Evolutionary conservation across 192 early-diverging fungal species (phyloP), one percentile per base, ranked within the genome.

Genomic region (Rhizophagus clarus): DNA sequence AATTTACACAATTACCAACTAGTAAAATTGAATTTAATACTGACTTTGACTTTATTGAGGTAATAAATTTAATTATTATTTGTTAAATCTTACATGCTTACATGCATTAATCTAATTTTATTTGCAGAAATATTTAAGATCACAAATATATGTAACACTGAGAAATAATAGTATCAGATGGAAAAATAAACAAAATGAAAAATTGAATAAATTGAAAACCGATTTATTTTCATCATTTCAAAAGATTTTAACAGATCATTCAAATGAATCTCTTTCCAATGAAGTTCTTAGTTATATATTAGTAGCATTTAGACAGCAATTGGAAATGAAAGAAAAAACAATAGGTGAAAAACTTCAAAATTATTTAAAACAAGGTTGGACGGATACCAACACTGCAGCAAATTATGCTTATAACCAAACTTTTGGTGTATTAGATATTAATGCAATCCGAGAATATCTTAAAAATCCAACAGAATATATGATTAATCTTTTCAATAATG

Each of bases 301-400:
- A 28, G 7, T 20, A 17, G 22, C 22, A 37, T 29, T 71, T n/a
- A 37, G 3, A 9, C 28, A 71, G 45, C 20, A 22, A 22, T 20
- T 71, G 11, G 22, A 10, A 0, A 5, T 3, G 4, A 28, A 34
- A n/a, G 69, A 40, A 71, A 37, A 14, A 34, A 42, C 15, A 1
- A 37, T 71, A 42, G 22, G n/a, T 4, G 8, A 45, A 34, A 37
- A 42, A 17, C 29, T 71, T 71, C 29, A 71, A 10, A 22, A 11
- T 22, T 71, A 71, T 71, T 34, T 71, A 9, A 71, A 22, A 71
- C 4, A 26, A 26, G 34, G 69, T 37, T 71, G 69, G 69, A 37
- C 22, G 28, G 26, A 29, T 9, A 71, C 28, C 0, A 5, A 71
- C 20, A 37, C 29, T 3, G 69, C 34, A 22, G 45, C 69, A 10